These are phyloP conservation scores for Clitocybe nebularis DNA, from an alignment of 1,284 basidiomycete species.

Conservation along the genomic window DNA sequence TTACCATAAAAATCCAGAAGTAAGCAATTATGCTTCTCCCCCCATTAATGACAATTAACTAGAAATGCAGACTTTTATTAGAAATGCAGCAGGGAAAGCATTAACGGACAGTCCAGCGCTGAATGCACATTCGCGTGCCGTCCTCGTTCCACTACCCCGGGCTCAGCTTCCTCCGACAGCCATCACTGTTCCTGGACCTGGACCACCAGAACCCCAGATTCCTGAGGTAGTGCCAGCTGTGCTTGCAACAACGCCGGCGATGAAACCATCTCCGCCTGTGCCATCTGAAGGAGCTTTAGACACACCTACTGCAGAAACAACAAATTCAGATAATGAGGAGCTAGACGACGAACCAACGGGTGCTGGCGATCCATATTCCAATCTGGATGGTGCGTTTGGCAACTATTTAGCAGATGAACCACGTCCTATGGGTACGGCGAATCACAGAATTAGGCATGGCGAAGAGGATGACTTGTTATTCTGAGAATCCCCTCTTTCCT, in stretches of 20 bases:
- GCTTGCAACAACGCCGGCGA: conserved; percentile 6
- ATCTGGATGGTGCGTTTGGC: conserved; percentile 68
- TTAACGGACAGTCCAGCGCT: conserved; percentile 75
- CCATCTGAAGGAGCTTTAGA: conserved; percentile 20
- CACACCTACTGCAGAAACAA: conserved; percentile 23
- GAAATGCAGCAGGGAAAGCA: conserved; percentile 70
- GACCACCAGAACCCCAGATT: conserved; percentile 50
- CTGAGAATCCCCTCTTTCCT: too few relatives aligned
- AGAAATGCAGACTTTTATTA: conserved; percentile 70
- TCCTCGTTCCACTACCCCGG: conserved; percentile 60
- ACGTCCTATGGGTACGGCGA: conserved; percentile 43
- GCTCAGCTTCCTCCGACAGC: conserved; percentile 43
- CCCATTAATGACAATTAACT: conserved; percentile 4
- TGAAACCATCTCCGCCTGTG: conserved; percentile 27
- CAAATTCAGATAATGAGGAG: conserved; percentile 29
- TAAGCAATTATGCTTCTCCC: conserved; percentile 25
- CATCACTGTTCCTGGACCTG: conserved; percentile 60
- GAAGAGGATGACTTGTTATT: conserved; percentile 53
- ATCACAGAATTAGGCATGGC: conserved; percentile 29
- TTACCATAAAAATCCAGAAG: conserved; percentile 88
- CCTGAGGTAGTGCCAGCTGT: conserved; percentile 13
- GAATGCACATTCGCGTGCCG: conserved; percentile 68
- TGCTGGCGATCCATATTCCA: conserved; percentile 67
- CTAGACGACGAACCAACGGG: conserved; percentile 30
- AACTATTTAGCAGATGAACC: conserved; percentile 63